Evolutionary conservation across 176 grass and related monocot genomes (phyloP).

Genomic region (Eleusine indica): DNA sequence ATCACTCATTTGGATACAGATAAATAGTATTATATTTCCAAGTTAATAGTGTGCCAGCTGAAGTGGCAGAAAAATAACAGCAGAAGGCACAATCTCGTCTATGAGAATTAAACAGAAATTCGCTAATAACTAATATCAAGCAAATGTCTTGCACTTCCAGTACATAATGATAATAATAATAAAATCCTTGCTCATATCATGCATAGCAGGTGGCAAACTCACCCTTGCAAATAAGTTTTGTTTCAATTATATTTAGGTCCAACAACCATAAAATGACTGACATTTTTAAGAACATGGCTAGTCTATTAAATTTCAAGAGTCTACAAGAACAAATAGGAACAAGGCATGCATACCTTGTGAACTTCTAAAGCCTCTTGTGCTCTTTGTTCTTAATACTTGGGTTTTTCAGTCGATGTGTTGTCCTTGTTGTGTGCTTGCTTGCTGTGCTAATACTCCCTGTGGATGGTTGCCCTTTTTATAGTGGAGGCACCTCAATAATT

Average conservation of each 20-base stretch:
- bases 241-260: constrained; percentile 6
- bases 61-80: constrained; percentile 4
- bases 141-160: background rate
- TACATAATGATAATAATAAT: background rate
- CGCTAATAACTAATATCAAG: background rate
- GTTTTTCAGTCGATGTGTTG: constrained; percentile 42
- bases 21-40: constrained; percentile 28
- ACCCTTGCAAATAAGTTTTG: background rate
- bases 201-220: constrained; percentile 14
- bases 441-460: constrained; percentile 47
- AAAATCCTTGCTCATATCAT: constrained; percentile 23
- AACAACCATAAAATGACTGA: background rate
- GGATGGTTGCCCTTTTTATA: constrained; percentile 69
- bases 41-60: background rate
- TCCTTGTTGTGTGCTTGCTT: constrained; percentile 48
- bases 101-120: constrained; percentile 13
- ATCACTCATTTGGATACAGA: constrained; percentile 9
- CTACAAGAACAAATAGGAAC: constrained; percentile 36
- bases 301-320: constrained; percentile 14
- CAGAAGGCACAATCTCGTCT: background rate
- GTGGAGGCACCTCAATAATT: constrained; percentile 64
- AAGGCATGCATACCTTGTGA: constrained; percentile 51
- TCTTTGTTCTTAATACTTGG: constrained; percentile 35
- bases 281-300: background rate
- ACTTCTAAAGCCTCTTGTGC: constrained; percentile 38